phyloP scores from a whole-genome alignment of 352 stramenopile species.

The Blastocystis sp. region DNA sequence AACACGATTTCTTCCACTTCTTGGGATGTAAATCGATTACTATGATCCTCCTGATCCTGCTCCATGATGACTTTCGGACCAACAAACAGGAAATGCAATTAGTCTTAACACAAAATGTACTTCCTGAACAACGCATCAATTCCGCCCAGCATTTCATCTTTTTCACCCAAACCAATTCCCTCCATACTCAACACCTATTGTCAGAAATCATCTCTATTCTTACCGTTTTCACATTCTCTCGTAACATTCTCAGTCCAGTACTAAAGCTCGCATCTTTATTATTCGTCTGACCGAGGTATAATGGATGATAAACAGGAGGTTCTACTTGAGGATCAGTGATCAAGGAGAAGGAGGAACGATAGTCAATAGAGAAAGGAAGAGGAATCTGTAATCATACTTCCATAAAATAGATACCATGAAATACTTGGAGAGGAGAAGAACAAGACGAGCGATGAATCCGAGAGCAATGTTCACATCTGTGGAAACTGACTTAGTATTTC shows the following conservation, averaged over 20 bases:
- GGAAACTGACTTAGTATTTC: not conserved
- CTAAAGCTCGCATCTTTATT: not conserved
- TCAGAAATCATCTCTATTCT: not conserved
- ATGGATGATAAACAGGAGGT: not conserved
- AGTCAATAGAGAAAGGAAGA: conserved; percentile 33
- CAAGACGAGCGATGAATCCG: conserved; percentile 19
- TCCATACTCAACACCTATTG: conserved; percentile 16
- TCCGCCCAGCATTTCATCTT: conserved; percentile 25
- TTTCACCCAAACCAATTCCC: not conserved
- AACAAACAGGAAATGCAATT: not conserved
- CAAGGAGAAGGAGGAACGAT: not conserved
- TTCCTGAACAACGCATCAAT: conserved; percentile 47
- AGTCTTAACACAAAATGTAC: conserved; percentile 31
- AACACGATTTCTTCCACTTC: conserved; percentile 52
- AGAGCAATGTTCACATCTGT: conserved; percentile 5
- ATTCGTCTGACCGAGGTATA: not conserved
- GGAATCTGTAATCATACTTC: not conserved
- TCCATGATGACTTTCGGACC: not conserved
- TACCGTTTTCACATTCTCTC: conserved; percentile 38
- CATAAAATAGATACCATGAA: not conserved
- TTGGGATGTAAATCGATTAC: not conserved
- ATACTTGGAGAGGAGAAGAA: conserved; percentile 40
- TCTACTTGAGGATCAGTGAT: conserved; percentile 16
- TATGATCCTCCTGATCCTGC: not conserved
- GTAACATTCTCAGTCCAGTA: conserved; percentile 5